Evolutionary conservation across 345 rosid species (phyloP), one percentile per base, ranked within the genome.

Genomic region (Toxicodendron radicans): DNA sequence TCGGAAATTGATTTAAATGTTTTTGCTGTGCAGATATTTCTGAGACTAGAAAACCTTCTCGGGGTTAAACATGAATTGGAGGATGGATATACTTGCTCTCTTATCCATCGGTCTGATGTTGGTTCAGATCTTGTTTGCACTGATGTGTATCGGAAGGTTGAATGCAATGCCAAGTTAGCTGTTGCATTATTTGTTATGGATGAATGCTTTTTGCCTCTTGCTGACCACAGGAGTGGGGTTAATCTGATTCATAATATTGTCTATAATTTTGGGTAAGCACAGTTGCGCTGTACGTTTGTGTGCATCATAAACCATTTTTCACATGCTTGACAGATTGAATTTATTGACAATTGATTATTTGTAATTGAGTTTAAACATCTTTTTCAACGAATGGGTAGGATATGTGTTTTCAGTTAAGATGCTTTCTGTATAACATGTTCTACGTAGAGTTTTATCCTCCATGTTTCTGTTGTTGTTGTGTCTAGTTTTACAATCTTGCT

Each of bases 171-270:
- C 64, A 89, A 87, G 85, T 79, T 90, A 79, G 97, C 98, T 62
- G 97, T 93, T 84, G 98, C 99, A 23, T 83, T 91, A 70, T 77
- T 82, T 53, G 80, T 95, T 64, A 92, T 95, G 99, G 95, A 95
- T 71, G 99, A 93, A 83, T 95, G 99, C 78, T 95, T 95, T 82
- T 83, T 87, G 83, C 98, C 99, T 63, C 86, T 87, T 73, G 79
- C 81, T 72, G 98, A 95, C 83, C 92, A 87, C 78, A 87, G 89
- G 87, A 95, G 96, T 82, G 99, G 98, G 77, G 83, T 86, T 68
- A 89, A 93, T 85, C 82, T 93, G 78, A 91, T 95, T 78, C 91
- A 85, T 70, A 95, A 95, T 74, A 85, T 95, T 76, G 91, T 95
- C 72, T 95, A 91, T 58, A 95, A 87, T 81, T 88, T 89, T 78